These are phyloP conservation scores for Bretschneidera sinensis DNA, from an alignment of 345 rosid genomes.

Conservation along the genomic window DNA sequence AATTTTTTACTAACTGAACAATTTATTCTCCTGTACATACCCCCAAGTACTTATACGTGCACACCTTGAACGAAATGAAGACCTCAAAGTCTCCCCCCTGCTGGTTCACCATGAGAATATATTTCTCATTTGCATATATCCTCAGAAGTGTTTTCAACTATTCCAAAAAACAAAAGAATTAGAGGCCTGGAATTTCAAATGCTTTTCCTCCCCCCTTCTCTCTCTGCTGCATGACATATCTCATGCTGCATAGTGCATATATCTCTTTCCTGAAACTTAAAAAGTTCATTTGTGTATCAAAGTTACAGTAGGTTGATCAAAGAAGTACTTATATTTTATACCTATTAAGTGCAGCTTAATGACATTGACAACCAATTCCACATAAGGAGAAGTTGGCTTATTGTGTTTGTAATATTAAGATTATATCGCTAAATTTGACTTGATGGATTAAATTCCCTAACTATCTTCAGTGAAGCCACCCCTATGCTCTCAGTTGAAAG, in stretches of 20 bases:
- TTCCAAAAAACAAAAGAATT: background rate
- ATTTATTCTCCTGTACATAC: background rate
- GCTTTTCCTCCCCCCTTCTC: background rate
- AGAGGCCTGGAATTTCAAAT: background rate
- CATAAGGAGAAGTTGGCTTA: too few species aligned
- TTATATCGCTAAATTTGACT: background rate
- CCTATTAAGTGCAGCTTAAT: background rate
- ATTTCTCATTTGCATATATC: slow-evolving; percentile 61
- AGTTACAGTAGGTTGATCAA: background rate
- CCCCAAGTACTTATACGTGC: background rate
- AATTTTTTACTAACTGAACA: too few species aligned
- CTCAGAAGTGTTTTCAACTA: slow-evolving; percentile 56
- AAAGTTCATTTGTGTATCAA: background rate
- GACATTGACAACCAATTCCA: background rate
- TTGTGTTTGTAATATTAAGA: too few species aligned
- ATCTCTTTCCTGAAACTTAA: background rate
- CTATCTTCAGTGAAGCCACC: too few species aligned
- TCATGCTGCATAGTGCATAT: too few species aligned
- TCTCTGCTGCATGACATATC: too few species aligned
- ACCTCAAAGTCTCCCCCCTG: slow-evolving; percentile 42
- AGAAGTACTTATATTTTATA: background rate
- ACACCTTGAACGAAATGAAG: slow-evolving; percentile 73
- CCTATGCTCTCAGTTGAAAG: too few species aligned
- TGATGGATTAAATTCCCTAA: background rate
- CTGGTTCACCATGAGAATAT: slow-evolving; percentile 53